phyloP scores from a whole-genome alignment of 2,329 filamentous ascomycete species.

The Herpotrichia juniperi region DNA sequence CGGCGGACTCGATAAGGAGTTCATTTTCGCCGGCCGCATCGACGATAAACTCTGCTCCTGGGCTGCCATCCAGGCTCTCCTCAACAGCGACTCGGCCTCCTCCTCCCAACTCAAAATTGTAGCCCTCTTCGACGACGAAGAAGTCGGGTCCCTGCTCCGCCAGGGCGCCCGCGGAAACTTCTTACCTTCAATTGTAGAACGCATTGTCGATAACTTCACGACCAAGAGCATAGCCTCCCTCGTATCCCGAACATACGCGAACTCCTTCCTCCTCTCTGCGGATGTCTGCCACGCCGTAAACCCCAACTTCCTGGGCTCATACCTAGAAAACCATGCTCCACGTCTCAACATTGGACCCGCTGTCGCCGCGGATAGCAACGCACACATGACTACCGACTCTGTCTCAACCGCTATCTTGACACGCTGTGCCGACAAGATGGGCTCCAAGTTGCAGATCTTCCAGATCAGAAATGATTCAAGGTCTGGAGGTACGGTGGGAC shows the following conservation, averaged over 20 bases:
- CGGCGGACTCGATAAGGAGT: slow-evolving; percentile 85
- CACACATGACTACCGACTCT: slow-evolving; percentile 94
- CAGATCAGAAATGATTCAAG: slow-evolving; percentile 93
- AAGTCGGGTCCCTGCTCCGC: slow-evolving; percentile 88
- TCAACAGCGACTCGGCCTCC: slow-evolving; percentile 65
- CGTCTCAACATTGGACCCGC: slow-evolving; percentile 86
- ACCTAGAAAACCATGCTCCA: slow-evolving; percentile 85
- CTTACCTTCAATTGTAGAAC: slow-evolving; percentile 79
- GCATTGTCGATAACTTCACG: slow-evolving; percentile 74
- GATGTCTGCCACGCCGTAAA: slow-evolving; percentile 95
- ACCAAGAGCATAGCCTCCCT: slow-evolving; percentile 57
- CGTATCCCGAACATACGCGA: slow-evolving; percentile 82
- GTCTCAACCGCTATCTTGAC: slow-evolving; percentile 82
- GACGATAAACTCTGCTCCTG: slow-evolving; percentile 98
- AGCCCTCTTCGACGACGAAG: slow-evolving; percentile 95
- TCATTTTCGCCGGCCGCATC: slow-evolving; percentile 93
- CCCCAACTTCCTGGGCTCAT: slow-evolving; percentile 86
- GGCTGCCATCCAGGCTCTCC: slow-evolving; percentile 82
- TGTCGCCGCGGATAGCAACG: slow-evolving; percentile 83
- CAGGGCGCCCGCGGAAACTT: slow-evolving; percentile 93
- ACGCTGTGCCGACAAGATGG: slow-evolving; percentile 72
- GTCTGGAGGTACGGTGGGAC: slow-evolving; percentile 93
- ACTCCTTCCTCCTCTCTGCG: slow-evolving; percentile 88
- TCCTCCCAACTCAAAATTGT: slow-evolving; percentile 79
- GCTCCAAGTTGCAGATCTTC: slow-evolving; percentile 80